phyloP scores from a whole-genome alignment of 2,329 filamentous ascomycete genomes.

The Claviceps sp. region DNA sequence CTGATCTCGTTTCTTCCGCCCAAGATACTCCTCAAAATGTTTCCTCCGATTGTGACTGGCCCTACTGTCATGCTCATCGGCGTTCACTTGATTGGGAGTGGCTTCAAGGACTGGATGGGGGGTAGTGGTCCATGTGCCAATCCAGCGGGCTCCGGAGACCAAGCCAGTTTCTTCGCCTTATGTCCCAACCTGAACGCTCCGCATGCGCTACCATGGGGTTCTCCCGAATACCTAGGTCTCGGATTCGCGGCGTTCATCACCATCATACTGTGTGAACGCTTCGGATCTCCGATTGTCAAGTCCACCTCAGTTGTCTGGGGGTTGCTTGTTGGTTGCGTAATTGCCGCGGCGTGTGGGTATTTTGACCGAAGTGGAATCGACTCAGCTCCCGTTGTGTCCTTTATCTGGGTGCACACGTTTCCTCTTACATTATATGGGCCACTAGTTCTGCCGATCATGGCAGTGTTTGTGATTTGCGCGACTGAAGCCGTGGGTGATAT shows the following conservation, averaged over 20 bases:
- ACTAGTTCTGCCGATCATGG: constrained; percentile 57
- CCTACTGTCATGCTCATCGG: constrained; percentile 61
- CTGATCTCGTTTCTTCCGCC: constrained; percentile 63
- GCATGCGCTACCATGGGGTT: constrained; percentile 63
- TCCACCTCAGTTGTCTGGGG: constrained; percentile 64
- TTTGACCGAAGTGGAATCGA: constrained; percentile 63
- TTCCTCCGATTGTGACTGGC: constrained; percentile 67
- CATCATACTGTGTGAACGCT: constrained; percentile 69
- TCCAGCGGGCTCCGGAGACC: constrained; percentile 29
- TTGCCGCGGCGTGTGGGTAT: constrained; percentile 65
- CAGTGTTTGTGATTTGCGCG: constrained; percentile 58
- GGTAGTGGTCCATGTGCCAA: constrained; percentile 47
- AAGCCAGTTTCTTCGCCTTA: constrained; percentile 35
- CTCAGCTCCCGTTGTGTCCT: constrained; percentile 55
- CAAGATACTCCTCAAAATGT: constrained; percentile 53
- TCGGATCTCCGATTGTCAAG: constrained; percentile 76
- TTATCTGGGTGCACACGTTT: constrained; percentile 72
- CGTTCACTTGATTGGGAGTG: constrained; percentile 55
- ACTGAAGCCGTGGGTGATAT: constrained; percentile 74
- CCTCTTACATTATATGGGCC: constrained; percentile 58
- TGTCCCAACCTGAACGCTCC: constrained; percentile 58
- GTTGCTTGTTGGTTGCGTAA: constrained; percentile 61
- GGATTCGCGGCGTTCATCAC: constrained; percentile 70
- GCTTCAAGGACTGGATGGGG: constrained; percentile 67
- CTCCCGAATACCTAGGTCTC: constrained; percentile 62